These are phyloP conservation scores for Dryas integrifolia DNA, from an alignment of 331 rosid species.

Conservation along the genomic window DNA sequence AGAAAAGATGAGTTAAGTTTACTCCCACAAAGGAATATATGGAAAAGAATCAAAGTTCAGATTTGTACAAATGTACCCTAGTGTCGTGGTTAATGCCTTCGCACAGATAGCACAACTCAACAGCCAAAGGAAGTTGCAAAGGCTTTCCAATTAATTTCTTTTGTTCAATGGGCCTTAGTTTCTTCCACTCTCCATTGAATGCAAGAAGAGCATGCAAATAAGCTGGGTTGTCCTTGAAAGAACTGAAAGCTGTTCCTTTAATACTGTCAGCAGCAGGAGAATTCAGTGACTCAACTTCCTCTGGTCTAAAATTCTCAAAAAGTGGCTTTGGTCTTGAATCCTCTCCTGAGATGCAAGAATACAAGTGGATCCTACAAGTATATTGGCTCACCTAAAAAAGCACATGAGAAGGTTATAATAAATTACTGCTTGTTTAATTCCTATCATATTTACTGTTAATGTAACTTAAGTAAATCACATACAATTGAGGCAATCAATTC, in stretches of 20 bases:
- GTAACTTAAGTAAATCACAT: neutral
- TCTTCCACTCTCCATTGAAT: constrained; percentile 76
- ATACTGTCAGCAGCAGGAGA: constrained; percentile 38
- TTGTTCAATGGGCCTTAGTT: constrained; percentile 71
- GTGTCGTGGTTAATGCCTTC: constrained; percentile 75
- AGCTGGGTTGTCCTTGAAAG: constrained; percentile 43
- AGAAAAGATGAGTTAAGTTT: neutral
- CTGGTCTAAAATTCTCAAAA: constrained; percentile 71
- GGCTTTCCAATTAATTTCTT: constrained; percentile 80
- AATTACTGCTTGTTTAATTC: neutral
- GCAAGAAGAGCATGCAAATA: constrained; percentile 49
- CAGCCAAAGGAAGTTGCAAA: constrained; percentile 74
- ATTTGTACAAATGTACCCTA: constrained; percentile 43
- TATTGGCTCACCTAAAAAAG: constrained; percentile 77
- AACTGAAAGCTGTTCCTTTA: constrained; percentile 27
- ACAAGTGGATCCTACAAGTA: constrained; percentile 90
- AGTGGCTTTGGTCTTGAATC: constrained; percentile 84
- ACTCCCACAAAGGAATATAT: neutral
- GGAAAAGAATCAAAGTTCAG: constrained; percentile 15
- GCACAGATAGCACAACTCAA: constrained; percentile 72
- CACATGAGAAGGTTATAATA: constrained; percentile 20
- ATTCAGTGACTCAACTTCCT: constrained; percentile 62
- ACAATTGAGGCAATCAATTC: neutral
- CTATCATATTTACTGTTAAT: neutral
- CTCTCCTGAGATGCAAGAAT: constrained; percentile 66